Evolutionary conservation across 139 green algal genomes (phyloP).

Genomic region (Chlorella sp.): DNA sequence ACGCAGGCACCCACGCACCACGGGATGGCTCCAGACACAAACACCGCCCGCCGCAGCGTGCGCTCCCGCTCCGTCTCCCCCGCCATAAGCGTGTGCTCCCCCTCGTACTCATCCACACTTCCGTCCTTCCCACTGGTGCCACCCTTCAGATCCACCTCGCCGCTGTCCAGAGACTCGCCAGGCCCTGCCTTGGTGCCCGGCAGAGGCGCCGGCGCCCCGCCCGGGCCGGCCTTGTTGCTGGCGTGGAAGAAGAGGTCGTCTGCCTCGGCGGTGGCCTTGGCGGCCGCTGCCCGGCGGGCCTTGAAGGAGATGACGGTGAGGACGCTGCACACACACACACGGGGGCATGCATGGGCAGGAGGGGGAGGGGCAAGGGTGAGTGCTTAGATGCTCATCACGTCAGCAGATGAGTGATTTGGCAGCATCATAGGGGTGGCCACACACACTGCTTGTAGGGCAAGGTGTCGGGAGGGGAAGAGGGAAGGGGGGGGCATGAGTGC

Average conservation of each 20-base stretch:
- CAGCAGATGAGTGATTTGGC: too few relatives aligned
- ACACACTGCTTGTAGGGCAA: too few relatives aligned
- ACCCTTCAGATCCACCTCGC: neutral
- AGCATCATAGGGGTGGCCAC: too few relatives aligned
- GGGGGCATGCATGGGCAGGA: too few relatives aligned
- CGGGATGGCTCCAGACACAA: conserved; percentile 48
- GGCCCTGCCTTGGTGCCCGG: neutral
- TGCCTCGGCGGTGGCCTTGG: neutral
- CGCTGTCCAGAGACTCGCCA: neutral
- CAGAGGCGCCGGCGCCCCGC: neutral
- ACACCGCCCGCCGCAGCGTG: conserved; percentile 42
- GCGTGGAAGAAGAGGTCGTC: neutral
- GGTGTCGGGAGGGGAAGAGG: too few relatives aligned
- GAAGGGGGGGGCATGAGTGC: too few relatives aligned
- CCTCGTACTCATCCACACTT: neutral
- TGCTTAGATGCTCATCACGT: too few relatives aligned
- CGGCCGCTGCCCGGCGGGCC: neutral
- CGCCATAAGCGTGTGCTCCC: neutral
- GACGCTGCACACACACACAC: neutral
- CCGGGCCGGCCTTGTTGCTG: neutral
- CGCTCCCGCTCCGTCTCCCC: conserved; percentile 6
- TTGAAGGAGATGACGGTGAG: neutral
- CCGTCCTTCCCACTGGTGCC: neutral
- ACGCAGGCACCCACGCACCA: neutral
- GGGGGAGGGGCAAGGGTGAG: too few relatives aligned